Conservation (phyloP, 345 rosid species). For the Lepidium didymum region DNA sequence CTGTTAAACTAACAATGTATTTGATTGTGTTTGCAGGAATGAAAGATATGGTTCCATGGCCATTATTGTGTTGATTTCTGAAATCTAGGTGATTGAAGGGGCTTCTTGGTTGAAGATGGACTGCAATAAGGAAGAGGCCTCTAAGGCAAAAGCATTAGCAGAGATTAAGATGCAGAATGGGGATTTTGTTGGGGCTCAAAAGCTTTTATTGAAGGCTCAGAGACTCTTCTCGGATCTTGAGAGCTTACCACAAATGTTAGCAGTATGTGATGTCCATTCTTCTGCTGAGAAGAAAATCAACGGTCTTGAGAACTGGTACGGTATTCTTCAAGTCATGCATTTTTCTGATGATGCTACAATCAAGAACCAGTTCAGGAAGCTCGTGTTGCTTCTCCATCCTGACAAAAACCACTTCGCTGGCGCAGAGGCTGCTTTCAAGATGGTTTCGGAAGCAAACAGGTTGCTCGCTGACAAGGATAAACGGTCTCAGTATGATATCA, state of each 20-base stretch:
- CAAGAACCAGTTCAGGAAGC: conserved; percentile 82
- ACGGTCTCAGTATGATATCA: conserved; percentile 52
- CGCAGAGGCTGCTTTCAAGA: conserved; percentile 88
- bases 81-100: neutral
- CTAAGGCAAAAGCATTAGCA: conserved; percentile 56
- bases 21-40: conserved; percentile 14
- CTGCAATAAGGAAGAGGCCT: conserved; percentile 87
- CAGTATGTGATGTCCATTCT: conserved; percentile 71
- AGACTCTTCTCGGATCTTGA: conserved; percentile 59
- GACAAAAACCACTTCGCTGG: conserved; percentile 84
- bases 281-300: conserved; percentile 44
- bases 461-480: conserved; percentile 46
- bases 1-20: neutral
- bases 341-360: conserved; percentile 47
- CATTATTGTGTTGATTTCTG: neutral
- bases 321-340: conserved; percentile 58
- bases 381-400: conserved; percentile 81
- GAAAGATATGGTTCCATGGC: neutral
- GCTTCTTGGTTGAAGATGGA: conserved; percentile 41
- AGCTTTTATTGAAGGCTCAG: conserved; percentile 55
- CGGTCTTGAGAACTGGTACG: conserved; percentile 82
- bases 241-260: conserved; percentile 52
- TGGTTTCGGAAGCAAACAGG: conserved; percentile 72
- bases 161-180: conserved; percentile 49
- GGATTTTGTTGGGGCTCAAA: conserved; percentile 54